phyloP scores from a whole-genome alignment of 2,329 filamentous ascomycete species.

The Catunica adiposa region DNA sequence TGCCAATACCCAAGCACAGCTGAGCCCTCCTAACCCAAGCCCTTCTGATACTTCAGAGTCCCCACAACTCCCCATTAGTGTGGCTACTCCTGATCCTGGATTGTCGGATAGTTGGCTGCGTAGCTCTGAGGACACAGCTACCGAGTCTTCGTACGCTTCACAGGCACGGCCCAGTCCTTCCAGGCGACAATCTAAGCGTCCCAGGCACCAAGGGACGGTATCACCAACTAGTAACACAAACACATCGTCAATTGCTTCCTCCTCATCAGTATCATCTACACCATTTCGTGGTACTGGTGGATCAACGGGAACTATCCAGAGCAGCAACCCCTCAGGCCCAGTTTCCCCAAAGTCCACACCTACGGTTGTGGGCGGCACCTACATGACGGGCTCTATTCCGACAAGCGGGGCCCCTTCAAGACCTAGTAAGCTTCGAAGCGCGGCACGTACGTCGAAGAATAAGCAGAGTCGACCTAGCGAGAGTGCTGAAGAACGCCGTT shows the following conservation, averaged over 20 bases:
- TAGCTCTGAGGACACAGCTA: constrained; percentile 1
- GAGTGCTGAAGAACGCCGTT: constrained; percentile 19
- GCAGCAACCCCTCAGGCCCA: neutral
- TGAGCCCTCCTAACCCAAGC: constrained; percentile 2
- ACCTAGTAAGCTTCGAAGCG: constrained; percentile 18
- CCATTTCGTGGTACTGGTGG: neutral
- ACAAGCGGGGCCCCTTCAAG: constrained; percentile 6
- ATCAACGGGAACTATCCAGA: neutral
- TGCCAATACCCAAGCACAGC: neutral
- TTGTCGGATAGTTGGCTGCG: neutral
- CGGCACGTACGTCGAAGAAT: constrained; percentile 21
- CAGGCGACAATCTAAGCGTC: constrained; percentile 2
- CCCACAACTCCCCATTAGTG: constrained; percentile 4
- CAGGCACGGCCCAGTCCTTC: constrained; percentile 4
- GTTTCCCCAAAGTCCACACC: neutral
- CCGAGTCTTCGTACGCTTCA: neutral
- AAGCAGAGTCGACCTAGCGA: constrained; percentile 17
- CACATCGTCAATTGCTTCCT: constrained; percentile 5
- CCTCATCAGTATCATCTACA: constrained; percentile 9
- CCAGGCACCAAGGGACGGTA: neutral
- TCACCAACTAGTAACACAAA: constrained; percentile 3
- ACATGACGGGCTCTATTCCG: constrained; percentile 13
- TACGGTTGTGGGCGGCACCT: constrained; percentile 7
- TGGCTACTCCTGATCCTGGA: constrained; percentile 3
- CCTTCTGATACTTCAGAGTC: neutral